Percentiles rank a stretch among this genome's conserved stretches.
Evolutionary conservation across 148 eudicot genomes (phyloP).

Genomic region (Oxyria digyna): DNA sequence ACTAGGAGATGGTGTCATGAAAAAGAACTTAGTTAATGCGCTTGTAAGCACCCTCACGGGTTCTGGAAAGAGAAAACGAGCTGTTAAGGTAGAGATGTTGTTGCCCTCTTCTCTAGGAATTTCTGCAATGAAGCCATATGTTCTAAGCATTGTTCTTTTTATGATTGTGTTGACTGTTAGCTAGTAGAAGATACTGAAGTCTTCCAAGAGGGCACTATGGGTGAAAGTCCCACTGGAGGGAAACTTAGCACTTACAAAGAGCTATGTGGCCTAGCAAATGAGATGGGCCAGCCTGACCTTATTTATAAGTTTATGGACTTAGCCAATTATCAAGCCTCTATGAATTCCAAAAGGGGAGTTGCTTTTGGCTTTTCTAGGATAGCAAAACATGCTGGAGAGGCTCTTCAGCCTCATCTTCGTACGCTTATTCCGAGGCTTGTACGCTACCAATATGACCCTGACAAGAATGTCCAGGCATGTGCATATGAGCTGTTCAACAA

Average conservation of each 20-base stretch:
- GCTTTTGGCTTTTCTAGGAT: constrained; percentile 98
- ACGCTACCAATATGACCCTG: constrained; percentile 95
- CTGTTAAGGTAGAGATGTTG: constrained; percentile 50
- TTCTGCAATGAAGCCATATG: not conserved
- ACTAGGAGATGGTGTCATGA: constrained; percentile 75
- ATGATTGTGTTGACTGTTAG: constrained; percentile 24
- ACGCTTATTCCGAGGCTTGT: constrained; percentile 81
- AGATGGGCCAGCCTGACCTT: constrained; percentile 97
- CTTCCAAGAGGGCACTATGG: constrained; percentile 80
- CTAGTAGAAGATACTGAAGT: constrained; percentile 89
- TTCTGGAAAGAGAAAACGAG: constrained; percentile 93
- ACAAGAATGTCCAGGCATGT: constrained; percentile 90
- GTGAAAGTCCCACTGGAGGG: constrained; percentile 81
- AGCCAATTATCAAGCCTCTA: constrained; percentile 89
- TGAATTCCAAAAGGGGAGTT: constrained; percentile 95
- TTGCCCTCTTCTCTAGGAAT: not conserved
- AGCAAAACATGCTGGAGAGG: constrained; percentile 96
- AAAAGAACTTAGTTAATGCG: constrained; percentile 78
- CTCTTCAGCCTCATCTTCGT: constrained; percentile 64
- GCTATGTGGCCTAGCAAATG: constrained; percentile 87
- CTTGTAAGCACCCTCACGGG: constrained; percentile 94
- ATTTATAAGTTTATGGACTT: constrained; percentile 96
- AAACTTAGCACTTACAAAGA: constrained; percentile 91
- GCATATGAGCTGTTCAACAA: not conserved
- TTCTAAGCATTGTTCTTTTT: constrained; percentile 7